These are phyloP conservation scores for Mortierella sp. DNA, from an alignment of 371 early-diverging fungal genomes.

Conservation along the genomic window DNA sequence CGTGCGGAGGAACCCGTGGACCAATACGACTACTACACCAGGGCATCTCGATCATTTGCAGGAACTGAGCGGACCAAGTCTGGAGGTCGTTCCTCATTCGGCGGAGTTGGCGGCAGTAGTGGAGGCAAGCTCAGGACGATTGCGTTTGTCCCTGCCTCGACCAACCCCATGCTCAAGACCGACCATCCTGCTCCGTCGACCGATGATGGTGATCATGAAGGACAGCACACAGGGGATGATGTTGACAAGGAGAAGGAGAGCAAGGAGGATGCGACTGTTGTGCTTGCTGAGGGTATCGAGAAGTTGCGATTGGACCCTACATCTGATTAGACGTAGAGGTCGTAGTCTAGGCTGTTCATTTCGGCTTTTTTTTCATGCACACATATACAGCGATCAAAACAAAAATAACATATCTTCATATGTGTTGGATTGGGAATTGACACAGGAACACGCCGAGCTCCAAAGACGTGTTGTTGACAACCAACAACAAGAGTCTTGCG, in stretches of 20 bases:
- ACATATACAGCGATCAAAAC: no score
- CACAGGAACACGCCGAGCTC: no score
- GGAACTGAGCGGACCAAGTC: constrained; percentile 8
- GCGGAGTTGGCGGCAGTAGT: background rate
- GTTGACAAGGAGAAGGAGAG: background rate
- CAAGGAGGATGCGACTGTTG: background rate
- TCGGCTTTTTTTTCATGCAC: background rate
- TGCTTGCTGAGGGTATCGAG: constrained; percentile 18
- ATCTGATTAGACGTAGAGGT: background rate
- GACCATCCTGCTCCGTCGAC: background rate
- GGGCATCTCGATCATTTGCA: constrained; percentile 9
- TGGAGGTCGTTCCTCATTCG: background rate
- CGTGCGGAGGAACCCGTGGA: constrained; percentile 8
- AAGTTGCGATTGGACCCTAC: constrained; percentile 13
- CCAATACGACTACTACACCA: constrained; percentile 19
- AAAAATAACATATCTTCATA: no score
- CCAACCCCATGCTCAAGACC: constrained; percentile 19
- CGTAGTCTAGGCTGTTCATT: background rate
- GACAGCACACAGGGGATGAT: background rate
- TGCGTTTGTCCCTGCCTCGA: constrained; percentile 37
- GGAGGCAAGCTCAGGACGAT: constrained; percentile 15
- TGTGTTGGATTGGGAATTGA: no score
- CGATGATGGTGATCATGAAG: background rate
- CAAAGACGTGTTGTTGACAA: no score
- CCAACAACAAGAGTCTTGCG: no score